Evolutionary conservation across 768 basidiomycete species (phyloP), one percentile per base, ranked within the genome.

Genomic region (Aureoboletus auriporus): DNA sequence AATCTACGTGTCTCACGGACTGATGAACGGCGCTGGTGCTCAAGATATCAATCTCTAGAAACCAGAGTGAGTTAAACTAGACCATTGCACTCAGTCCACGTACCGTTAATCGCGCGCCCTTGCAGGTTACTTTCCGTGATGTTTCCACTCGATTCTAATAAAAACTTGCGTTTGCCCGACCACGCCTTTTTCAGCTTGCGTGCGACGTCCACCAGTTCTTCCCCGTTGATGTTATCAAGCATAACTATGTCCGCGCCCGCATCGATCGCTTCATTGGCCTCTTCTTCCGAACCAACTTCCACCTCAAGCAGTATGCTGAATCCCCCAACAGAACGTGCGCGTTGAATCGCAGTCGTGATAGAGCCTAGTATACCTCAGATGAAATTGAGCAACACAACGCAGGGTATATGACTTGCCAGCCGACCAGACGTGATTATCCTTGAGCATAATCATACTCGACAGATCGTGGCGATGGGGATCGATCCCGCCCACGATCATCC

Each of bases 361-460:
- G 93, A 96, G 27, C 94, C 93, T 85, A 51, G 16, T 23, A 23
- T 23, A 44, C 26, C 4, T 44, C 38, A 51, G 39, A 55, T 51
- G 39, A 51, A 44, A 38, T 41, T 20, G 8, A n/a, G 12, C 29
- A 20, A 23, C 23, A 48, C 4, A 29, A 26, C 28, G 37, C 17
- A 6, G 10, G 16, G 5, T 40, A 31, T 23, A 35, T 33, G 27
- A 54, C 75, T 52, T 61, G 85, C 93, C 93, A 37, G 85, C 89
- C 4, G 93, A 95, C 94, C 93, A 97, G 63, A 98, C 90, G 64
- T 99, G 96, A 65, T 99, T 99, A 60, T 99, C 96, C 69, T 98
- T 98, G 60, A 99, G 81, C 96, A 99, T 99, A 62, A 99, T 94
- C 96, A 99, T 98, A 64, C 89, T 90, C 27, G 90, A 93, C n/a